Conservation (phyloP, 1,139 yeast genomes). For the Lodderomyces parapsilosis region DNA sequence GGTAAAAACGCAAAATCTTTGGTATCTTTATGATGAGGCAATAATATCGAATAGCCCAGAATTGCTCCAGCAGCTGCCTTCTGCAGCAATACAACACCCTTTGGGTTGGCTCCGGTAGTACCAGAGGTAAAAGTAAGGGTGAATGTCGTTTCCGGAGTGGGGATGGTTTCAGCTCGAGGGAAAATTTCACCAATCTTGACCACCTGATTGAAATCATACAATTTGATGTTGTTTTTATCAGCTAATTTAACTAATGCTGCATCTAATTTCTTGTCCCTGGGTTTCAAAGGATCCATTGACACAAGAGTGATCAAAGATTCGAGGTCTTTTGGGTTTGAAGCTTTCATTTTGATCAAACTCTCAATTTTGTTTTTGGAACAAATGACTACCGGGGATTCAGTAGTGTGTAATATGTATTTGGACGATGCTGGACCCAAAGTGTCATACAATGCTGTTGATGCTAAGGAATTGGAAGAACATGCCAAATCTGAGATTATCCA, state of each 20-base stretch:
- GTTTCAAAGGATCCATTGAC: conserved; percentile 34
- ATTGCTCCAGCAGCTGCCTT: conserved; percentile 27
- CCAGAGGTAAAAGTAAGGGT: conserved; percentile 46
- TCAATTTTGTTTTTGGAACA: conserved; percentile 32
- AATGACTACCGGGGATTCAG: conserved; percentile 36
- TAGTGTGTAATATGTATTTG: conserved; percentile 31
- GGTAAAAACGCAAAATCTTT: conserved; percentile 29
- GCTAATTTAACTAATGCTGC: conserved; percentile 21
- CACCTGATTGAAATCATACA: conserved; percentile 34
- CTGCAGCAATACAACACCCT: conserved; percentile 39
- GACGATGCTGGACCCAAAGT: conserved; percentile 40
- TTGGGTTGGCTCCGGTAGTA: conserved; percentile 42
- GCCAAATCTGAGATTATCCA: conserved; percentile 42
- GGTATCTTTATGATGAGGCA: conserved; percentile 14
- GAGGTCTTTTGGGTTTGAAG: conserved; percentile 23
- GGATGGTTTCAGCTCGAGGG: conserved; percentile 24
- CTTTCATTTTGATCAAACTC: conserved; percentile 27
- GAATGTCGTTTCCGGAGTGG: conserved; percentile 30
- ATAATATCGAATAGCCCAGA: conserved; percentile 8
- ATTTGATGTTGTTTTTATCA: conserved; percentile 21
- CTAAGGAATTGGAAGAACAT: conserved; percentile 33
- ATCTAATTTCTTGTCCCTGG: conserved; percentile 14
- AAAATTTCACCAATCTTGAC: conserved; percentile 27
- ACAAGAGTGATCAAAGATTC: conserved; percentile 30
- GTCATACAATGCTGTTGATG: conserved; percentile 41